These are phyloP conservation scores for Colletotrichum siamense DNA, from an alignment of 2,329 filamentous ascomycete species.

Conservation along the genomic window DNA sequence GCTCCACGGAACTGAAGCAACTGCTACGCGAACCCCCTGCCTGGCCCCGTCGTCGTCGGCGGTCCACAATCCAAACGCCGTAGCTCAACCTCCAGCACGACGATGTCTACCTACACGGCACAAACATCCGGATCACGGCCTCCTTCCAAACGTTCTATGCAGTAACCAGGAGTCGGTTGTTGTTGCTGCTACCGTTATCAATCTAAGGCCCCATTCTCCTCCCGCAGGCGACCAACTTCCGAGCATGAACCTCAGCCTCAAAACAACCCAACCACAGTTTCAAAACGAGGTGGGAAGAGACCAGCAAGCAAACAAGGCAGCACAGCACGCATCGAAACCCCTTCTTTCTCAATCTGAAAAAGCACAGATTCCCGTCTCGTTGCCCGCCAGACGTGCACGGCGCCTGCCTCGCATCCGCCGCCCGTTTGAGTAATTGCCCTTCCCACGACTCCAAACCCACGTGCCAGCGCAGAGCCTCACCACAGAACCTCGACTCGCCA, in stretches of 20 bases:
- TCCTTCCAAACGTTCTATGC: neutral
- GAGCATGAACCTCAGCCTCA: neutral
- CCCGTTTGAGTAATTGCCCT: neutral
- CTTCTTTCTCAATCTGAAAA: neutral
- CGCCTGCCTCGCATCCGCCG: neutral
- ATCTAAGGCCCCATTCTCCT: neutral
- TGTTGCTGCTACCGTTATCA: neutral
- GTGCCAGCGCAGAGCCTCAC: conserved; percentile 10
- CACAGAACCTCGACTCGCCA: neutral
- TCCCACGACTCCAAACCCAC: neutral
- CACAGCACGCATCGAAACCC: neutral
- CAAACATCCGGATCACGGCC: neutral
- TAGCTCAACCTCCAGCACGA: neutral
- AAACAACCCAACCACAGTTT: neutral
- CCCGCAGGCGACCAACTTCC: neutral
- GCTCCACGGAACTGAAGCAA: neutral
- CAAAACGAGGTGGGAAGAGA: neutral
- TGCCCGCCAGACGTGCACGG: neutral
- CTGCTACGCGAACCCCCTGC: neutral
- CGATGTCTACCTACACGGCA: conserved; percentile 8
- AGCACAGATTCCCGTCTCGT: conserved; percentile 3
- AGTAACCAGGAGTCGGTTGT: neutral
- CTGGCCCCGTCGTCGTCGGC: neutral
- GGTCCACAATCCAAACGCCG: neutral
- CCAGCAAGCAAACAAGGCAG: neutral